Evolutionary conservation across 306 rosid species (phyloP), one percentile per base, ranked within the genome.

Genomic region (Vigna trinervia): DNA sequence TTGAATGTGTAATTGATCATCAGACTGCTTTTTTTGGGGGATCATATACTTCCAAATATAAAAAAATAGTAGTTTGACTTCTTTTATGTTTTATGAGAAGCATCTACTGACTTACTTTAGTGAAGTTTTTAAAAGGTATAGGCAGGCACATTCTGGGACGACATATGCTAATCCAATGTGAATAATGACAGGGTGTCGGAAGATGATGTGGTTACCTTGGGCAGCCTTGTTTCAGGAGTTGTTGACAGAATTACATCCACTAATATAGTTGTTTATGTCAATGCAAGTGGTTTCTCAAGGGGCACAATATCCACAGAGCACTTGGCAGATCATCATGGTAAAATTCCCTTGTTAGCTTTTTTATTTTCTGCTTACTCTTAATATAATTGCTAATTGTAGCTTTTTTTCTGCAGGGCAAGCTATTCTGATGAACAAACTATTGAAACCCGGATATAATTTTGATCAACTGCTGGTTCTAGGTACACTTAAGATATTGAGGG

Each of bases 241-340:
- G 95, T 95, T 82, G 97, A 95, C 64, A 76, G 86, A 66, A 73
- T 89, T 66, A 88, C 92, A 23, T 78, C 88, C 76, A 83, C 83
- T 78, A 80, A 85, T 67, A 84, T 90, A 47, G 74, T 87, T 77
- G 91, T 95, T 78, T 84, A 28, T 82, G 88, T 95, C 61, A 88
- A 87, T 81, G 85, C 86, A 51, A 82, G 79, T 69, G 86, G 87
- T 81, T 86, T 88, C 83, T 87, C 86, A 43, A 81, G 85, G 93
- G 99, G 97, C 43, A 89, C 93, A 81, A 87, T 95, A 83, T 87
- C 77, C 58, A 77, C 60, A 17, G 96, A 89, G 63, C 99, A 92
- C 87, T 84, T 95, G 91, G 88, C 97, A 13, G 99, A 95, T 88
- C 93, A 92, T 82, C 92, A 82, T 22, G 99, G 98, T 94, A 89